phyloP scores from a whole-genome alignment of 305 asterid genomes.

The Striga hermonthica region DNA sequence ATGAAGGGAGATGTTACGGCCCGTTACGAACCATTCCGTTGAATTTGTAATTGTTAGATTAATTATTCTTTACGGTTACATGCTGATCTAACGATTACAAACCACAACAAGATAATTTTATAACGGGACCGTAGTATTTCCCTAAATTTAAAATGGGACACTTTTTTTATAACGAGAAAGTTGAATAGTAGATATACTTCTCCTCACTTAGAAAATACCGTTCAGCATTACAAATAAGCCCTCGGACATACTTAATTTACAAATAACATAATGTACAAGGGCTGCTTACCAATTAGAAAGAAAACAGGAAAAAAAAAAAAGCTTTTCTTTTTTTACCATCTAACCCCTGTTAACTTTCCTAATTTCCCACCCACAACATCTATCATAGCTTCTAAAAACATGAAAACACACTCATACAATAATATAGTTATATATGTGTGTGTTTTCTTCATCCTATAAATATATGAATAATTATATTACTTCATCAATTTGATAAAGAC shows the following conservation, averaged over 20 bases:
- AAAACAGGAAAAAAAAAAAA: neutral
- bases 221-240: slow-evolving; percentile 30
- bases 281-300: slow-evolving; percentile 26
- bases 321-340: neutral
- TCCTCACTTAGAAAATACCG: too few species aligned
- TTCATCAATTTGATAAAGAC: slow-evolving; percentile 35
- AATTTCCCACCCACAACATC: slow-evolving; percentile 26
- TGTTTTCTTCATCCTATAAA: slow-evolving; percentile 30
- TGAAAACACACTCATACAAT: neutral
- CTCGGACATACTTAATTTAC: slow-evolving; percentile 44
- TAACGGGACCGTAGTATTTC: too few species aligned
- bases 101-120: too few species aligned
- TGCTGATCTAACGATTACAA: too few species aligned
- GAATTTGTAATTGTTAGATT: too few species aligned
- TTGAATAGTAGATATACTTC: too few species aligned
- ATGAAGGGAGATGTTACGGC: too few species aligned
- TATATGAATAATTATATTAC: neutral
- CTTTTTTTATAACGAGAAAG: slow-evolving; percentile 23
- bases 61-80: too few species aligned
- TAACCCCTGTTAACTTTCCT: slow-evolving; percentile 26
- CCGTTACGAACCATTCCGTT: too few species aligned
- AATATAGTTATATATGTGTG: slow-evolving; percentile 5
- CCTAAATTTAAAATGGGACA: too few species aligned
- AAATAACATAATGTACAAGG: slow-evolving; percentile 41
- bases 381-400: slow-evolving; percentile 24